A percentile compares a stretch with the other conserved stretches of the same genome.
phyloP scores from a whole-genome alignment of 1,284 basidiomycete genomes.

The Ceratobasidium sp. region DNA sequence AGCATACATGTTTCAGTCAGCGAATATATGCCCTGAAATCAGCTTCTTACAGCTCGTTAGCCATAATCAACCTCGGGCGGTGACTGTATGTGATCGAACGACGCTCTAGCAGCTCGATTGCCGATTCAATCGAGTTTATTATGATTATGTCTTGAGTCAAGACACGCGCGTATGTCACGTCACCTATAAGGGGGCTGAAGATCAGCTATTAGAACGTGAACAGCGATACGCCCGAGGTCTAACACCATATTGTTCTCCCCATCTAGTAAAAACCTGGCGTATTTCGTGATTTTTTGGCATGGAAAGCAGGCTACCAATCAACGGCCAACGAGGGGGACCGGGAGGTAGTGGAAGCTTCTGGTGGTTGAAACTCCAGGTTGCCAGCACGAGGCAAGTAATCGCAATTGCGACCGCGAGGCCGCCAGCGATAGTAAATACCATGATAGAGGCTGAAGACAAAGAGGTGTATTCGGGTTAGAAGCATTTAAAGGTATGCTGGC shows the following conservation, averaged over 20 bases:
- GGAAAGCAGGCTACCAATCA: too few species aligned
- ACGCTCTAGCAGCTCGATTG: conserved; percentile 15
- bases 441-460: background rate
- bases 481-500: too few species aligned
- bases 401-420: background rate
- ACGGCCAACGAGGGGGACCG: conserved; percentile 23
- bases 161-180: conserved; percentile 18
- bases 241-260: too few species aligned
- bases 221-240: too few species aligned
- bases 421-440: conserved; percentile 2
- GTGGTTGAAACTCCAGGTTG: background rate
- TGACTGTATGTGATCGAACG: conserved; percentile 22
- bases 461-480: too few species aligned
- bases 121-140: conserved; percentile 28
- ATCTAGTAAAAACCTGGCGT: too few species aligned
- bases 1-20: background rate
- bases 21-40: background rate
- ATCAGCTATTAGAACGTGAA: too few species aligned
- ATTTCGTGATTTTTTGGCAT: too few species aligned
- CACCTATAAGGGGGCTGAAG: conserved; percentile 7
- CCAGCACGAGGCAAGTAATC: background rate
- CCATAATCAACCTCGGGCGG: conserved; percentile 22
- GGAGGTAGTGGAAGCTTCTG: conserved; percentile 16
- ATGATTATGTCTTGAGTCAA: conserved; percentile 33
- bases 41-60: conserved; percentile 19